A percentile compares a stretch with the other conserved stretches of the same genome.
Conservation (phyloP, 1,284 basidiomycete species). For the Moniliella sp. region DNA sequence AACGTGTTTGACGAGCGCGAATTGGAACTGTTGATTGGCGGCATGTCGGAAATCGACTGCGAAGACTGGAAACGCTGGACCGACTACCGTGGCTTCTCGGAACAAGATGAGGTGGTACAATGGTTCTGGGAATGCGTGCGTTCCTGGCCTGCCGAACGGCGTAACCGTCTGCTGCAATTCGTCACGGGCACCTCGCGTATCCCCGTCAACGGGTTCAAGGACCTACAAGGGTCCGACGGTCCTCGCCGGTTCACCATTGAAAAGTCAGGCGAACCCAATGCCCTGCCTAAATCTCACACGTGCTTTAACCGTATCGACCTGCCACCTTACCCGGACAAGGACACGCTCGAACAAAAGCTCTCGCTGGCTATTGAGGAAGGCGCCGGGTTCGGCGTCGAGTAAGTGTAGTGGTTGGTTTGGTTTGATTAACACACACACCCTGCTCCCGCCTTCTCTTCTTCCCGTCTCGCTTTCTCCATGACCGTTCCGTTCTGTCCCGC, state of each 20-base stretch:
- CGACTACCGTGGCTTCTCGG: slow-evolving; percentile 41
- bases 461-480: too few relatives aligned
- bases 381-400: neutral
- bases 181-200: slow-evolving; percentile 90
- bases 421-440: too few relatives aligned
- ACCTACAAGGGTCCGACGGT: slow-evolving; percentile 87
- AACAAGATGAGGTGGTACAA: slow-evolving; percentile 51
- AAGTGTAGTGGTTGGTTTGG: too few relatives aligned
- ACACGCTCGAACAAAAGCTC: slow-evolving; percentile 29
- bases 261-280: slow-evolving; percentile 28
- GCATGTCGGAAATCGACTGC: slow-evolving; percentile 88
- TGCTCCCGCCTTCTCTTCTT: too few relatives aligned
- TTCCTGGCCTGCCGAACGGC: slow-evolving; percentile 84
- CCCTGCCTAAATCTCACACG: slow-evolving; percentile 30
- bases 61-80: slow-evolving; percentile 47
- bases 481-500: too few relatives aligned
- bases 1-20: slow-evolving; percentile 96
- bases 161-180: slow-evolving; percentile 72
- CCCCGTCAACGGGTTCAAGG: slow-evolving; percentile 97
- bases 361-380: neutral
- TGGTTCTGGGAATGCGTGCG: slow-evolving; percentile 99
- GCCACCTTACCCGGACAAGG: slow-evolving; percentile 25
- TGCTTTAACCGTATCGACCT: slow-evolving; percentile 34
- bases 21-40: slow-evolving; percentile 72
- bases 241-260: slow-evolving; percentile 39